A percentile compares a stretch with the other conserved stretches of the same genome.
Conservation (phyloP, 2,329 filamentous ascomycete genomes). For the Fusarium keratoplasticum region DNA sequence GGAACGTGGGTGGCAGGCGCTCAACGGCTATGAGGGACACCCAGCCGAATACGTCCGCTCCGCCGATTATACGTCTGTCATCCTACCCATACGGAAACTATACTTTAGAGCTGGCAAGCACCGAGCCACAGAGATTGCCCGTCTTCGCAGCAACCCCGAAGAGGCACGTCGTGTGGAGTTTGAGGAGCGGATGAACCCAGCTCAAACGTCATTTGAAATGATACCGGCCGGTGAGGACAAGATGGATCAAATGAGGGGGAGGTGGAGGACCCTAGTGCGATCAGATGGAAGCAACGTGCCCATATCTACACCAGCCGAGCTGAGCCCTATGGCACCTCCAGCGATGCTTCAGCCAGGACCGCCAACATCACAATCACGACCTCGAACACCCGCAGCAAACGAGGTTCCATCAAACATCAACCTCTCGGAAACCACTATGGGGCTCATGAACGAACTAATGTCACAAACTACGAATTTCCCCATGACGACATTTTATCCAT, state of each 20-base stretch:
- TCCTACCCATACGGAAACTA: slow-evolving; percentile 66
- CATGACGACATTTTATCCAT: slow-evolving; percentile 38
- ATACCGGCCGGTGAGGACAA: slow-evolving; percentile 59
- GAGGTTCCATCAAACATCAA: slow-evolving; percentile 38
- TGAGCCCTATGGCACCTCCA: slow-evolving; percentile 22
- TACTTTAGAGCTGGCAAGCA: slow-evolving; percentile 65
- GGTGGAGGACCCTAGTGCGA: slow-evolving; percentile 64
- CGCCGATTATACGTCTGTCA: slow-evolving; percentile 60
- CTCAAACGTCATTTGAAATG: slow-evolving; percentile 60
- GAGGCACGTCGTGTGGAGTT: slow-evolving; percentile 63
- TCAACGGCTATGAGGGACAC: slow-evolving; percentile 54
- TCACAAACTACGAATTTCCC: slow-evolving; percentile 18
- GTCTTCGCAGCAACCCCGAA: slow-evolving; percentile 60
- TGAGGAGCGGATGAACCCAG: slow-evolving; percentile 58
- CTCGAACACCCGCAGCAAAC: slow-evolving; percentile 28
- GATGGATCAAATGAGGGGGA: slow-evolving; percentile 59
- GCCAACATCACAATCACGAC: slow-evolving; percentile 26
- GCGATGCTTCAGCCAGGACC: slow-evolving; percentile 27
- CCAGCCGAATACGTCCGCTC: slow-evolving; percentile 58
- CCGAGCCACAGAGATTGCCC: slow-evolving; percentile 61
- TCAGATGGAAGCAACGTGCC: slow-evolving; percentile 42
- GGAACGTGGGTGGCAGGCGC: slow-evolving; percentile 62
- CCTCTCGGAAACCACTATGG: slow-evolving; percentile 47
- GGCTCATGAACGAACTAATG: slow-evolving; percentile 42
- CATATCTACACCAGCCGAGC: slow-evolving; percentile 18